Conservation (phyloP, 768 basidiomycete species). For the Lactarius quietus region DNA sequence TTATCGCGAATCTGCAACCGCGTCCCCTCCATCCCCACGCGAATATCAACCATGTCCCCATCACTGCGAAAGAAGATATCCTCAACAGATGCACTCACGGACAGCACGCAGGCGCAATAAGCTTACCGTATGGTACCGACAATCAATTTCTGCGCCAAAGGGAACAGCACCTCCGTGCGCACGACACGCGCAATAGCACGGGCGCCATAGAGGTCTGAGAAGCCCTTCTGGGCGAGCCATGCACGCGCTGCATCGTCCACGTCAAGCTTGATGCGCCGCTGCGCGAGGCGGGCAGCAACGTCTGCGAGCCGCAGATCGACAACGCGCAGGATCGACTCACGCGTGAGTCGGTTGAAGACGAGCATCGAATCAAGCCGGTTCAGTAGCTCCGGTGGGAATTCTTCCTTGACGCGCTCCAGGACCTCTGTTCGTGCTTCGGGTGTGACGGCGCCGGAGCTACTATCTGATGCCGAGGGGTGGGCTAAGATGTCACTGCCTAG, state of each 20-base stretch:
- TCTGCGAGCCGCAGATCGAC: constrained; percentile 75
- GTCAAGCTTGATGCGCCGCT: constrained; percentile 66
- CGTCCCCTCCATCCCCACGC: constrained; percentile 41
- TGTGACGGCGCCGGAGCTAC: constrained; percentile 55
- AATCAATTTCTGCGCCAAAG: constrained; percentile 73
- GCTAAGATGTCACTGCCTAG: constrained; percentile 64
- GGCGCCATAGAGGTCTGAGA: constrained; percentile 83
- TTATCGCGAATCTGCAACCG: constrained; percentile 56
- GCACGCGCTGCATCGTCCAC: constrained; percentile 56
- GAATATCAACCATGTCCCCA: constrained; percentile 62
- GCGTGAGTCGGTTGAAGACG: constrained; percentile 88
- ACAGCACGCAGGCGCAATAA: background rate
- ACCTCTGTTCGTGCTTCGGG: constrained; percentile 61
- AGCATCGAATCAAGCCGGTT: constrained; percentile 83
- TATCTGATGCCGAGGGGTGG: constrained; percentile 56
- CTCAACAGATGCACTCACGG: background rate
- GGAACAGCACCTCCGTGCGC: constrained; percentile 77
- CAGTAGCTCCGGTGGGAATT: constrained; percentile 96
- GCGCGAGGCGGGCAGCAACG: constrained; percentile 59
- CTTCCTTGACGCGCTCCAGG: constrained; percentile 66
- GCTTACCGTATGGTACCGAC: constrained; percentile 70
- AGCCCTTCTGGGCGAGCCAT: constrained; percentile 75
- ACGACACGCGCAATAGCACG: constrained; percentile 84
- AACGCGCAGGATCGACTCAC: constrained; percentile 68
- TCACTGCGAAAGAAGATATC: constrained; percentile 39